Conservation (phyloP, 2,329 filamentous ascomycete genomes). For the Claviceps pazoutovae region DNA sequence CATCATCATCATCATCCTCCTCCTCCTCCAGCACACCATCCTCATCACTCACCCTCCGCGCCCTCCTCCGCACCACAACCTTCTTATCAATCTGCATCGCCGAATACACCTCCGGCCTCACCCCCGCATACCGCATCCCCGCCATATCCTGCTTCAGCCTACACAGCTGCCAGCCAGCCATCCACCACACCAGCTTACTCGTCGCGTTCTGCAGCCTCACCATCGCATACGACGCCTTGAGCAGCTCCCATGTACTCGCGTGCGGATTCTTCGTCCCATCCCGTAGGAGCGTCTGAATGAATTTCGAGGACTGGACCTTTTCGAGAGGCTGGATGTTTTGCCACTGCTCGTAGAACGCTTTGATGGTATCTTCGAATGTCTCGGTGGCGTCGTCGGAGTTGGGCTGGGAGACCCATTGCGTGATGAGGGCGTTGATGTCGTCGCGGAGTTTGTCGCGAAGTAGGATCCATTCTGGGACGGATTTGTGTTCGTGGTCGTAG, state of each 20-base stretch:
- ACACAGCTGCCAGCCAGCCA: conserved; percentile 35
- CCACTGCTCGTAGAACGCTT: conserved; percentile 27
- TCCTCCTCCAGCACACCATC: not conserved
- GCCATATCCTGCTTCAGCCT: conserved; percentile 28
- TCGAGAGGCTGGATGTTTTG: conserved; percentile 24
- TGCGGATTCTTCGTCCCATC: conserved; percentile 10
- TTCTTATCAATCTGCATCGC: conserved; percentile 23
- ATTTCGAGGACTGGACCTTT: conserved; percentile 11
- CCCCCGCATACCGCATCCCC: conserved; percentile 11
- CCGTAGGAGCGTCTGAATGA: conserved; percentile 15
- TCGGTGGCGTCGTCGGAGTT: conserved; percentile 7
- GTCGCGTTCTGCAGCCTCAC: conserved; percentile 15
- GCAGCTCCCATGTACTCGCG: conserved; percentile 30
- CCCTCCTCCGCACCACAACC: conserved; percentile 11
- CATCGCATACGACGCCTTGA: conserved; percentile 37
- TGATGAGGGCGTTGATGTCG: conserved; percentile 17
- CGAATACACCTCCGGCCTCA: conserved; percentile 24
- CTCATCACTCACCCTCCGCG: conserved; percentile 15
- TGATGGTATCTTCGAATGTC: conserved; percentile 15
- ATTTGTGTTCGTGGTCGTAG: not conserved
- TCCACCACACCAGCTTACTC: conserved; percentile 28
- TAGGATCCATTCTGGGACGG: conserved; percentile 16
- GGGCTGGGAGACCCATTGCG: conserved; percentile 18
- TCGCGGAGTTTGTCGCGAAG: conserved; percentile 3
- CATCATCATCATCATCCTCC: not conserved